phyloP scores from a whole-genome alignment of 2,329 filamentous ascomycete genomes.

The Eutypella sp. region DNA sequence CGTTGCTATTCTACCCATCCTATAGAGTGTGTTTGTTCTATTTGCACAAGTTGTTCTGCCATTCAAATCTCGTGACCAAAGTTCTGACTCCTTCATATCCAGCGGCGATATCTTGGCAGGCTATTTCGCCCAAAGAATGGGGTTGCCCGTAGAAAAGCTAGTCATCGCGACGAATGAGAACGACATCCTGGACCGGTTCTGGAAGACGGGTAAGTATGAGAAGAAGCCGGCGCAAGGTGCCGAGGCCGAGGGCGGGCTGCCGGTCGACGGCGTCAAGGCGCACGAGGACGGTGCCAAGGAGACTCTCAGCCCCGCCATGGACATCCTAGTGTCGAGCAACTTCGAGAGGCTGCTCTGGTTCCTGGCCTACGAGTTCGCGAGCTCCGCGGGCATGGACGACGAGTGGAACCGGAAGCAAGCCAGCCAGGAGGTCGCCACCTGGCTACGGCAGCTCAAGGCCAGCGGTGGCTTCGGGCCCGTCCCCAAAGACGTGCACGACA shows the following conservation, averaged over 20 bases:
- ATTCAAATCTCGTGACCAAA: no score
- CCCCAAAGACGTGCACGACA: slow-evolving; percentile 64
- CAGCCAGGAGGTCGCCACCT: slow-evolving; percentile 69
- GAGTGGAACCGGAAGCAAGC: slow-evolving; percentile 63
- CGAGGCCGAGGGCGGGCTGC: slow-evolving; percentile 58
- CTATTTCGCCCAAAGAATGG: slow-evolving; percentile 89
- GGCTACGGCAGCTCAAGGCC: slow-evolving; percentile 76
- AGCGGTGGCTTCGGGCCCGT: slow-evolving; percentile 78
- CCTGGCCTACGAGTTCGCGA: slow-evolving; percentile 69
- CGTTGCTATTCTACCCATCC: background rate
- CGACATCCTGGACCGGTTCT: slow-evolving; percentile 94
- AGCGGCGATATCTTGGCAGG: slow-evolving; percentile 78
- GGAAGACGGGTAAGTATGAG: slow-evolving; percentile 83
- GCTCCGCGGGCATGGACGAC: slow-evolving; percentile 55
- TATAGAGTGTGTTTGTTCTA: no score
- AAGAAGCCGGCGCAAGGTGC: slow-evolving; percentile 64
- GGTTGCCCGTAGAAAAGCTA: slow-evolving; percentile 80
- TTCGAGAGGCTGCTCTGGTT: slow-evolving; percentile 96
- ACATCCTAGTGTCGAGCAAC: slow-evolving; percentile 93
- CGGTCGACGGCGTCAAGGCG: slow-evolving; percentile 56
- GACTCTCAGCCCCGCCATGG: slow-evolving; percentile 93
- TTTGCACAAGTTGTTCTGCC: no score
- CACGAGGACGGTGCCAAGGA: slow-evolving; percentile 77
- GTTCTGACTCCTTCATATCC: background rate
- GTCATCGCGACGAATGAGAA: slow-evolving; percentile 96